A percentile compares a stretch with the other conserved stretches of the same genome.
phyloP scores from a whole-genome alignment of 139 green algal species.

The Eudorina sp. region DNA sequence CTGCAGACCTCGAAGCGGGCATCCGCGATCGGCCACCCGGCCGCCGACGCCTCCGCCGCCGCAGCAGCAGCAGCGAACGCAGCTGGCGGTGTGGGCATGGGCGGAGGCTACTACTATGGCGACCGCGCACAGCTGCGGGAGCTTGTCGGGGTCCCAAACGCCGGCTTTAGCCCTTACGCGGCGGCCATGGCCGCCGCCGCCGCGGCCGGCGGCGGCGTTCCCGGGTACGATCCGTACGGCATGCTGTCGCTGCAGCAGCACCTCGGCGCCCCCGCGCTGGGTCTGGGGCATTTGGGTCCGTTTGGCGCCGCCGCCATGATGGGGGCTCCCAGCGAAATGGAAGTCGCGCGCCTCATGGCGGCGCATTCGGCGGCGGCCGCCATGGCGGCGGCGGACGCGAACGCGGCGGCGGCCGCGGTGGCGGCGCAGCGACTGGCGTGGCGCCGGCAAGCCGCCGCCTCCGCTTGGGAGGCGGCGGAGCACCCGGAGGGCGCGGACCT shows the following conservation, averaged over 20 bases:
- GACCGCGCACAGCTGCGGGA: too few relatives aligned
- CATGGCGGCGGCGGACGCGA: neutral
- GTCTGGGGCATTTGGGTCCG: neutral
- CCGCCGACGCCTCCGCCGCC: too few relatives aligned
- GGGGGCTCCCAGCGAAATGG: neutral
- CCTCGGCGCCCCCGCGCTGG: neutral
- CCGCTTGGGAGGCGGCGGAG: neutral
- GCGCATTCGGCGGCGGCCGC: neutral
- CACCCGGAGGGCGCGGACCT: neutral
- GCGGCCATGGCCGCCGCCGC: slow-evolving; percentile 5
- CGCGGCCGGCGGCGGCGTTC: neutral
- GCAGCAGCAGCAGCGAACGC: too few relatives aligned
- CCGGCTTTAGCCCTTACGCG: neutral
- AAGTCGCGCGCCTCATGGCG: neutral
- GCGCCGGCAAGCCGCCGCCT: neutral
- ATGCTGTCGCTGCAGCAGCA: neutral
- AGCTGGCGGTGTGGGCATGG: too few relatives aligned
- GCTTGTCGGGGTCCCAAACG: too few relatives aligned
- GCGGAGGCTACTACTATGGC: too few relatives aligned
- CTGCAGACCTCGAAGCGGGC: too few relatives aligned
- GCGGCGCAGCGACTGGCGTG: neutral
- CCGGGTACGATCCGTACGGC: neutral
- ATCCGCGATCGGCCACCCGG: too few relatives aligned
- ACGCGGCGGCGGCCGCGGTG: neutral
- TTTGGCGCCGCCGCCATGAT: neutral